Evolutionary conservation across 73 alveolate genomes (phyloP).

Genomic region (Diophrys appendiculata): DNA sequence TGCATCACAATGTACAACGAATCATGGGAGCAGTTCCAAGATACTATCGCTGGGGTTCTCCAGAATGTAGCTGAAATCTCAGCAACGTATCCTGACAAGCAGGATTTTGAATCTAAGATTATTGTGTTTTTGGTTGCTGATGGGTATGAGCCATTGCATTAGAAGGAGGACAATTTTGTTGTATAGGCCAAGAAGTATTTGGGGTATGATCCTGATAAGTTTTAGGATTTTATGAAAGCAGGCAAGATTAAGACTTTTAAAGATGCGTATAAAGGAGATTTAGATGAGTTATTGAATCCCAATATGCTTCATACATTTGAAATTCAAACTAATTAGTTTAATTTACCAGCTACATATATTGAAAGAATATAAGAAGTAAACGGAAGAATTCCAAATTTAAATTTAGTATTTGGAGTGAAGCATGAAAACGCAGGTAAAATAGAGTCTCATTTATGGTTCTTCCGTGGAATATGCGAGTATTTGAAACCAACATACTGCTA

Average conservation of each 20-base stretch:
- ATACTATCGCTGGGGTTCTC: background rate
- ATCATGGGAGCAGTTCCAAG: background rate
- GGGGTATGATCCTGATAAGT: background rate
- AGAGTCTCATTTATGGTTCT: conserved; percentile 50
- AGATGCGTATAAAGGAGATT: too few species aligned
- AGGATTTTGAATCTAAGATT: background rate
- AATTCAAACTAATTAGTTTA: background rate
- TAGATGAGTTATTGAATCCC: background rate
- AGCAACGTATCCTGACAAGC: background rate
- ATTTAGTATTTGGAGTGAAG: conserved; percentile 48
- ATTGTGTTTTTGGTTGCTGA: background rate
- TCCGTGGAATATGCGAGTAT: conserved; percentile 27
- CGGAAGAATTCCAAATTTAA: conserved; percentile 29
- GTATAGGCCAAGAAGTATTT: background rate
- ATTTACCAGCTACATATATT: background rate
- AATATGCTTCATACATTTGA: background rate
- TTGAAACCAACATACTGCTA: conserved; percentile 18
- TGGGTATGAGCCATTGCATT: background rate
- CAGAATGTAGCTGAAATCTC: background rate
- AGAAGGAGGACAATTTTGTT: background rate
- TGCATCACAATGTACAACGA: background rate
- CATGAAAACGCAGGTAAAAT: conserved; percentile 55
- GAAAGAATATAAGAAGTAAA: background rate
- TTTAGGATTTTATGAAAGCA: background rate
- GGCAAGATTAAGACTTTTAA: too few species aligned